These are phyloP conservation scores for Yarrowia sp. DNA, from an alignment of 805 yeast species.

Conservation along the genomic window DNA sequence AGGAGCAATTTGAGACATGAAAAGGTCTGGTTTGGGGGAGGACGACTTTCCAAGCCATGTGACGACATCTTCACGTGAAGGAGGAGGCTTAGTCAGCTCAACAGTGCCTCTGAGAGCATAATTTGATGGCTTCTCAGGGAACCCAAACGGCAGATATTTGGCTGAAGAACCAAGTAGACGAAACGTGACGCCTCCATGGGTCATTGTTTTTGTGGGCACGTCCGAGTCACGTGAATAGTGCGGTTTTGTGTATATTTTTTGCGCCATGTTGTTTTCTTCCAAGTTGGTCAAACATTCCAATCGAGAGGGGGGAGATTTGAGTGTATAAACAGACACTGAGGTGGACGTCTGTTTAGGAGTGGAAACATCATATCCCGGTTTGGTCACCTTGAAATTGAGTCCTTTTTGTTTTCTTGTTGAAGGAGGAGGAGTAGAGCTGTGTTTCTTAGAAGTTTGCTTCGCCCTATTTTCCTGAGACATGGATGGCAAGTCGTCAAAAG, in stretches of 20 bases:
- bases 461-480: not conserved
- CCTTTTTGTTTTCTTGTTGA: not conserved
- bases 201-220: slow-evolving; percentile 51
- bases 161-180: slow-evolving; percentile 34
- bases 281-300: not conserved
- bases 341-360: not conserved
- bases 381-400: not conserved
- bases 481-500: slow-evolving; percentile 2
- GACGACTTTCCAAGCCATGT: not conserved
- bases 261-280: not conserved
- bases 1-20: not conserved
- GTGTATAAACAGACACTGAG: not conserved
- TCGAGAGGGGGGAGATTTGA: not conserved
- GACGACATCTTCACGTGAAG: slow-evolving; percentile 13
- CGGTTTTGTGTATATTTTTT: not conserved
- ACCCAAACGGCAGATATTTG: not conserved
- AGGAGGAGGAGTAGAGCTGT: not conserved
- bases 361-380: not conserved
- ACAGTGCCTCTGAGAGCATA: not conserved
- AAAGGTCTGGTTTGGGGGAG: not conserved
- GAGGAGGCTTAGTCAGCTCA: slow-evolving; percentile 24
- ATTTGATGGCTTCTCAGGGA: not conserved
- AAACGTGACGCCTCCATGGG: slow-evolving; percentile 59
- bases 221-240: slow-evolving; percentile 47
- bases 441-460: not conserved